Percentiles rank a stretch among this genome's conserved stretches.
phyloP scores from a whole-genome alignment of 169 alveolate species.

The Plasmodium chabaudi region DNA sequence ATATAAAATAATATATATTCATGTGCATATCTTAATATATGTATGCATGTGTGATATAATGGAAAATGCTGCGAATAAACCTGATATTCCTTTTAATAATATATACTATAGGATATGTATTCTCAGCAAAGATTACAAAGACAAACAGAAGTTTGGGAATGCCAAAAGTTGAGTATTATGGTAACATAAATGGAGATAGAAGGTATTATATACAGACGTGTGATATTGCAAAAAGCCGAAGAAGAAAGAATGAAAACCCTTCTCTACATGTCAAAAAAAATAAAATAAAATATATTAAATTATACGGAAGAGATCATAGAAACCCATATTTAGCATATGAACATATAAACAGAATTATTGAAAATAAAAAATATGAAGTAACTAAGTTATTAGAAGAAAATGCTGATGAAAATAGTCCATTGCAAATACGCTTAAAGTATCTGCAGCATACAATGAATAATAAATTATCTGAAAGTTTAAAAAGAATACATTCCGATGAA shows the following conservation, averaged over 20 bases:
- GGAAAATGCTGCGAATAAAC: no score
- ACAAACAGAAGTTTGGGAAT: not conserved
- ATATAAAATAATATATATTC: no score
- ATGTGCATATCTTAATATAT: no score
- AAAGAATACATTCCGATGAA: constrained; percentile 75
- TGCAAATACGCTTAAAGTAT: constrained; percentile 81
- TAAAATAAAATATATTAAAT: not conserved
- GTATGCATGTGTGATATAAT: no score
- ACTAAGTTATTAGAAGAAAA: constrained; percentile 73
- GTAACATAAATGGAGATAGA: not conserved
- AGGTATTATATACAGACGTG: not conserved
- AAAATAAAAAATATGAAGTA: constrained; percentile 74
- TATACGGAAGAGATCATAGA: constrained; percentile 63
- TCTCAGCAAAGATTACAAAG: no score
- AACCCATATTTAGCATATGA: constrained; percentile 75
- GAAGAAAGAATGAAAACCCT: not conserved
- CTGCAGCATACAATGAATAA: constrained; percentile 83
- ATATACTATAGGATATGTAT: no score
- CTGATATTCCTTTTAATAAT: no score
- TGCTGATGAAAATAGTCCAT: constrained; percentile 41
- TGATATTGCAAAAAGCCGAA: not conserved
- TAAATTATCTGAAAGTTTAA: constrained; percentile 85
- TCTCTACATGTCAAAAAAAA: not conserved
- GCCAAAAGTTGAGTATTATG: not conserved
- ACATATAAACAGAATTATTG: constrained; percentile 61